Percentiles rank a stretch among this genome's conserved stretches.
phyloP scores from a whole-genome alignment of 345 rosid genomes.

The Euphorbia pulcherrima region DNA sequence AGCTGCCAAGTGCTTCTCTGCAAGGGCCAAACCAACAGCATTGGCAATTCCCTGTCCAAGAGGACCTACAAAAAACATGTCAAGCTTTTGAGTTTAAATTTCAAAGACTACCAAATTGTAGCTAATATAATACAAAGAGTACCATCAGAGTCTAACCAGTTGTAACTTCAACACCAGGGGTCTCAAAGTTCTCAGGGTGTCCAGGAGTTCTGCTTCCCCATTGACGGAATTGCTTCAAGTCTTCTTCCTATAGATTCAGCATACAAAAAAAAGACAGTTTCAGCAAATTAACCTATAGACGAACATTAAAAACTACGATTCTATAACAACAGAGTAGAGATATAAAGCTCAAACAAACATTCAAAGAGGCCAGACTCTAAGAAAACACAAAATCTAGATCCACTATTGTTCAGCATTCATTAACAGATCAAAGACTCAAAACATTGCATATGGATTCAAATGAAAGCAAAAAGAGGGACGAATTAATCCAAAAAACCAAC shows the following conservation, averaged over 20 bases:
- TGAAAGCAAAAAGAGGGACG: neutral
- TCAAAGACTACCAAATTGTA: neutral
- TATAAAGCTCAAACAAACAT: neutral
- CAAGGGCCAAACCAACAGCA: constrained; percentile 94
- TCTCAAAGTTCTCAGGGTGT: constrained; percentile 99
- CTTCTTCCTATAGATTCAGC: constrained; percentile 63
- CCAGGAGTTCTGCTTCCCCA: constrained; percentile 99
- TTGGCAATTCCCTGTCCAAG: constrained; percentile 92
- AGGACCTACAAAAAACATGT: constrained; percentile 51
- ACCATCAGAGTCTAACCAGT: constrained; percentile 54
- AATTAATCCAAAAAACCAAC: constrained; percentile 24
- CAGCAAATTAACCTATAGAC: neutral
- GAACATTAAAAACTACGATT: neutral
- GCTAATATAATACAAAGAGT: neutral
- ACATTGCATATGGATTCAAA: neutral
- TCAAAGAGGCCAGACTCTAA: neutral
- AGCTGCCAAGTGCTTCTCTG: constrained; percentile 89
- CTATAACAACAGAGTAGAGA: neutral
- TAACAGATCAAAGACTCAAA: neutral
- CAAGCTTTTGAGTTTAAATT: neutral
- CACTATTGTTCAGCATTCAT: neutral
- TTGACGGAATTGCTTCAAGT: constrained; percentile 82
- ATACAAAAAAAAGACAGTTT: constrained; percentile 5
- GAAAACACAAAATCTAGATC: neutral
- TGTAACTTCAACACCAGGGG: constrained; percentile 97